phyloP scores from a whole-genome alignment of 805 yeast species.

The Wickerhamomyces xylosicus region DNA sequence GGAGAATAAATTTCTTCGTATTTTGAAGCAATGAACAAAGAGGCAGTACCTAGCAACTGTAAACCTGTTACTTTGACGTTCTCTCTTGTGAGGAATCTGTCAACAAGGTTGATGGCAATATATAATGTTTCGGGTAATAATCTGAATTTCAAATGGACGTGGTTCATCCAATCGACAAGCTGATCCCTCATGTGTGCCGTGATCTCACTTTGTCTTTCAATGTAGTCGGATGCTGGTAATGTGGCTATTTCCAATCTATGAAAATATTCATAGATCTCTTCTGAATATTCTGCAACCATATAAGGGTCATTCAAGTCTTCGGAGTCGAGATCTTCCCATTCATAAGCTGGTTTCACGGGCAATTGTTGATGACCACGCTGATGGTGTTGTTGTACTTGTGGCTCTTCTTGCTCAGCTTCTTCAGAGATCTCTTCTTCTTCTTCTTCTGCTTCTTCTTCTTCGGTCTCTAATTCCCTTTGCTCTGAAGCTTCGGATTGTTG shows the following conservation, averaged over 20 bases:
- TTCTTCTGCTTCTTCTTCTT: slow-evolving; percentile 16
- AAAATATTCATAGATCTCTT: slow-evolving; percentile 75
- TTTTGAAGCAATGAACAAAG: slow-evolving; percentile 82
- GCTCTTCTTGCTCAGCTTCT: background rate
- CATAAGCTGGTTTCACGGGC: slow-evolving; percentile 11
- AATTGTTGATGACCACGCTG: background rate
- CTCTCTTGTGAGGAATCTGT: slow-evolving; percentile 72
- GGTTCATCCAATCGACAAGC: slow-evolving; percentile 89
- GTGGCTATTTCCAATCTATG: slow-evolving; percentile 64
- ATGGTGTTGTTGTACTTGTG: background rate
- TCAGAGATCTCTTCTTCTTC: background rate
- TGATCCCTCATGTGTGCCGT: slow-evolving; percentile 59
- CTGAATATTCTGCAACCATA: slow-evolving; percentile 90
- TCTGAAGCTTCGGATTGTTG: background rate
- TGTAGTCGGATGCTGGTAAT: slow-evolving; percentile 39
- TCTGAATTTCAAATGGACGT: slow-evolving; percentile 77
- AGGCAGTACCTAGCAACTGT: slow-evolving; percentile 80
- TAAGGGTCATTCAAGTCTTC: slow-evolving; percentile 74
- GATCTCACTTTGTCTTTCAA: slow-evolving; percentile 31
- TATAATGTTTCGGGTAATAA: slow-evolving; percentile 81
- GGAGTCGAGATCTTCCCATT: slow-evolving; percentile 71
- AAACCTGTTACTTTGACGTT: slow-evolving; percentile 70
- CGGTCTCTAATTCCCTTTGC: slow-evolving; percentile 12
- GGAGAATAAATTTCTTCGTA: slow-evolving; percentile 92
- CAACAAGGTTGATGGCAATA: slow-evolving; percentile 79